Percentiles rank a stretch among this genome's conserved stretches.
These are phyloP conservation scores for Haplosporangium gracile DNA, from an alignment of 192 early-diverging fungal genomes.

Conservation along the genomic window DNA sequence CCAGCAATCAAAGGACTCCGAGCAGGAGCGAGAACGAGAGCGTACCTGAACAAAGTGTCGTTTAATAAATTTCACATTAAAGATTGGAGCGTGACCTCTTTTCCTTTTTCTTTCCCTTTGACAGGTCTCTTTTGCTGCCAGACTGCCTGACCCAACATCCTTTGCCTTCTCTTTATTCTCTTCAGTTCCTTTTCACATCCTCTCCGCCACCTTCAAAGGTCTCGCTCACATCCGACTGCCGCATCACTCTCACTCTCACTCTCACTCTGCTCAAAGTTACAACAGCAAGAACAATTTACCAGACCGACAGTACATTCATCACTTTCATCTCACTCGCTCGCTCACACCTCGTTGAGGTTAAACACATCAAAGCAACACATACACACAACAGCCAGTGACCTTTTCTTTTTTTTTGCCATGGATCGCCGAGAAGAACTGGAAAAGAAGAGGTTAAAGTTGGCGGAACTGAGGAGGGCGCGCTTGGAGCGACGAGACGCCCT, in stretches of 20 bases:
- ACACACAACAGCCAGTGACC: background rate
- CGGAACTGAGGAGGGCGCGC: slow-evolving; percentile 85
- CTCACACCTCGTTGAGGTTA: background rate
- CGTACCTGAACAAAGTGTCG: background rate
- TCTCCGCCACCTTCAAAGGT: background rate
- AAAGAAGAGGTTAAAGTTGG: slow-evolving; percentile 92
- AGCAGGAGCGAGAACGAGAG: background rate
- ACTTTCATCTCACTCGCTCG: background rate
- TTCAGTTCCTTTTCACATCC: slow-evolving; percentile 4
- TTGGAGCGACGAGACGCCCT: slow-evolving; percentile 79
- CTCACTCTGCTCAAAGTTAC: background rate
- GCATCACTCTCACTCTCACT: background rate
- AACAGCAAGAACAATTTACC: background rate
- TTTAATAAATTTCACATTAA: background rate
- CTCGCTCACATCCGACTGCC: background rate
- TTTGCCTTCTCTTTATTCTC: background rate
- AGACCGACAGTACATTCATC: background rate
- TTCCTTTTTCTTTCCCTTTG: background rate
- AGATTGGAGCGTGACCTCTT: slow-evolving; percentile 4
- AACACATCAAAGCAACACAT: background rate
- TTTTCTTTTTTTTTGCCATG: slow-evolving; percentile 52
- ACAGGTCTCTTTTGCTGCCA: background rate
- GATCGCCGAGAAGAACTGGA: slow-evolving; percentile 87
- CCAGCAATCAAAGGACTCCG: background rate
- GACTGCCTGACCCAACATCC: background rate